Conservation (phyloP, 805 yeast species). For the Candida namnaoensis region DNA sequence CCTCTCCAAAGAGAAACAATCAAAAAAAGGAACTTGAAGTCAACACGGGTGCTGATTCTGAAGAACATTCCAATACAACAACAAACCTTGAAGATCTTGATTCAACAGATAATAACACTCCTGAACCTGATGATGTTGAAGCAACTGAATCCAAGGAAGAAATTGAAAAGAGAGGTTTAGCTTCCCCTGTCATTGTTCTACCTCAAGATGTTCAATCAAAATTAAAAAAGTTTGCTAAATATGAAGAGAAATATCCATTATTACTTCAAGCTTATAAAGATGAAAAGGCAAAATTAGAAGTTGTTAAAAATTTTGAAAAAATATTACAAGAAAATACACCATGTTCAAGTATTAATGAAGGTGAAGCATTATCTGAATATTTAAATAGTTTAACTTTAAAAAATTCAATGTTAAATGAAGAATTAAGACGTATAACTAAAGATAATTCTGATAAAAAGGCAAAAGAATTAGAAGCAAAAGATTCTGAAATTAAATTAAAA, state of each 20-base stretch:
- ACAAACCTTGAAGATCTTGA: neutral
- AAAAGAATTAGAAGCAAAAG: conserved; percentile 3
- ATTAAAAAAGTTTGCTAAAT: conserved; percentile 69
- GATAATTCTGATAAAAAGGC: conserved; percentile 2
- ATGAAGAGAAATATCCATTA: conserved; percentile 85
- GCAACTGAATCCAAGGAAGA: conserved; percentile 2
- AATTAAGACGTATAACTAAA: conserved; percentile 37
- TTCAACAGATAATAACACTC: neutral
- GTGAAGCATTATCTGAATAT: conserved; percentile 61
- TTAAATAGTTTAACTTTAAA: conserved; percentile 55
- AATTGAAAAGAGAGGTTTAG: neutral
- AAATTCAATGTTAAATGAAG: conserved; percentile 52
- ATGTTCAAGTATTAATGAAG: conserved; percentile 62
- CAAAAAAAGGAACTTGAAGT: neutral
- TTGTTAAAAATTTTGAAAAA: conserved; percentile 56
- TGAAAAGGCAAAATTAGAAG: conserved; percentile 60
- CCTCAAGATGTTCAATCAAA: conserved; percentile 53
- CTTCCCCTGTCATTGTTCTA: conserved; percentile 29
- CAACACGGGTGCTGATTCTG: conserved; percentile 1
- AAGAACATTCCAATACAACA: neutral
- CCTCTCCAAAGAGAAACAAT: conserved; percentile 1
- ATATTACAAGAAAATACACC: conserved; percentile 78
- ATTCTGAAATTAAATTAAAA: conserved; percentile 16
- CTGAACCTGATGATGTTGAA: conserved; percentile 6
- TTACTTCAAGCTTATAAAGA: conserved; percentile 76